Conservation (phyloP, 2,329 filamentous ascomycete genomes). For the Claviceps lovelessii region DNA sequence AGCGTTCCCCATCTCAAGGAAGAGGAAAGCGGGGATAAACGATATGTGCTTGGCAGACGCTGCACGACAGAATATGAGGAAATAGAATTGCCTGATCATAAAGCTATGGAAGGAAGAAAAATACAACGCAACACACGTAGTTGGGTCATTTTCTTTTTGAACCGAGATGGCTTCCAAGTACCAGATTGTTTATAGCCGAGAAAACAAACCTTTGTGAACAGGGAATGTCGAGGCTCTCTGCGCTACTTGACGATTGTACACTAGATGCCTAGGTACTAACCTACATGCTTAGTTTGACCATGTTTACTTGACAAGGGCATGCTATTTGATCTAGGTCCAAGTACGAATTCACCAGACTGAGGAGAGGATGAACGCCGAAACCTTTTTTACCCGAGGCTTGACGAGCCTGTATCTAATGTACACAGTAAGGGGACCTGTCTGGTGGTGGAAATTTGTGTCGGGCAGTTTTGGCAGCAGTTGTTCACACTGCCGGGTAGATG, state of each 20-base stretch:
- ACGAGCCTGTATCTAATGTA: neutral
- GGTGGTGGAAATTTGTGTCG: neutral
- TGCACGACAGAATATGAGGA: constrained; percentile 51
- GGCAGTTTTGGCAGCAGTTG: neutral
- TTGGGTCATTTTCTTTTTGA: neutral
- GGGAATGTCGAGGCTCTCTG: neutral
- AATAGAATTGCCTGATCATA: constrained; percentile 48
- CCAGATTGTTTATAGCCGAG: neutral
- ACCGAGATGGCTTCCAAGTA: neutral
- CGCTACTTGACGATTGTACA: neutral
- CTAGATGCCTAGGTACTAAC: neutral
- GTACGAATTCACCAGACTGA: neutral
- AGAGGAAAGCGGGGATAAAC: constrained; percentile 40
- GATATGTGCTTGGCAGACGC: constrained; percentile 58
- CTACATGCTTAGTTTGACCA: neutral
- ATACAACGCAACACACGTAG: constrained; percentile 16
- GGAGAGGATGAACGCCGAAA: neutral
- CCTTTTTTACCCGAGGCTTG: neutral
- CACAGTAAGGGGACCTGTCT: neutral
- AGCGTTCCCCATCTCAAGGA: constrained; percentile 58
- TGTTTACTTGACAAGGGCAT: no score
- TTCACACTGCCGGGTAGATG: no score
- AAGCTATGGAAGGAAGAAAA: constrained; percentile 44
- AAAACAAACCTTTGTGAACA: neutral
- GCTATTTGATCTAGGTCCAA: no score